These are phyloP conservation scores for Cladorrhinum samala DNA, from an alignment of 495 filamentous ascomycete genomes.

Conservation along the genomic window DNA sequence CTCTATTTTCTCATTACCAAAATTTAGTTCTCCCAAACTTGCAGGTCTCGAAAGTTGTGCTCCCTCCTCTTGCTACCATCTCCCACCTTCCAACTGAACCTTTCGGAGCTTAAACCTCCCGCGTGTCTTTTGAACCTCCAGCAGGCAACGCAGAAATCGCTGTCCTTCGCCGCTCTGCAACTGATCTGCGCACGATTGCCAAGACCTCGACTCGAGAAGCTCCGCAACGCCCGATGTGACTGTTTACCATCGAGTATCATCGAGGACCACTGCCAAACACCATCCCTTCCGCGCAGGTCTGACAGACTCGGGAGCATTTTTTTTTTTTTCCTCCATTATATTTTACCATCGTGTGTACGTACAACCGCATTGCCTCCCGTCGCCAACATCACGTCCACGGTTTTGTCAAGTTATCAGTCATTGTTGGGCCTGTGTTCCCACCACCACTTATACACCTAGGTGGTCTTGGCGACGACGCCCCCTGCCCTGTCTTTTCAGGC, in stretches of 20 bases:
- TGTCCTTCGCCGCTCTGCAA: neutral
- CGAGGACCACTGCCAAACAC: neutral
- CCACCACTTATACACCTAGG: constrained; percentile 9
- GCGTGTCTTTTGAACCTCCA: too few species aligned
- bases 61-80: too few species aligned
- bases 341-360: neutral
- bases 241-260: neutral
- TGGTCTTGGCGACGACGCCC: neutral
- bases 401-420: constrained; percentile 7
- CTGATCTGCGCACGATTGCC: constrained; percentile 4
- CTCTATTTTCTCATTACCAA: too few species aligned
- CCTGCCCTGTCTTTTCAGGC: constrained; percentile 10
- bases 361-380: neutral
- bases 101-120: too few species aligned
- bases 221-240: neutral
- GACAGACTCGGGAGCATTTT: too few species aligned
- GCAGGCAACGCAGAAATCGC: too few species aligned
- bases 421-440: neutral
- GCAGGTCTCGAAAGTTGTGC: too few species aligned
- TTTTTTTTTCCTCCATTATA: neutral
- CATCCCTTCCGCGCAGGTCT: too few species aligned
- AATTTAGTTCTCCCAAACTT: too few species aligned
- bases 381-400: neutral
- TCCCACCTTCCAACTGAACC: too few species aligned
- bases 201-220: constrained; percentile 5